Percentiles rank a stretch among this genome's conserved stretches.
These are phyloP conservation scores for Achaetomium macrosporum DNA, from an alignment of 2,329 filamentous ascomycete species.

Conservation along the genomic window DNA sequence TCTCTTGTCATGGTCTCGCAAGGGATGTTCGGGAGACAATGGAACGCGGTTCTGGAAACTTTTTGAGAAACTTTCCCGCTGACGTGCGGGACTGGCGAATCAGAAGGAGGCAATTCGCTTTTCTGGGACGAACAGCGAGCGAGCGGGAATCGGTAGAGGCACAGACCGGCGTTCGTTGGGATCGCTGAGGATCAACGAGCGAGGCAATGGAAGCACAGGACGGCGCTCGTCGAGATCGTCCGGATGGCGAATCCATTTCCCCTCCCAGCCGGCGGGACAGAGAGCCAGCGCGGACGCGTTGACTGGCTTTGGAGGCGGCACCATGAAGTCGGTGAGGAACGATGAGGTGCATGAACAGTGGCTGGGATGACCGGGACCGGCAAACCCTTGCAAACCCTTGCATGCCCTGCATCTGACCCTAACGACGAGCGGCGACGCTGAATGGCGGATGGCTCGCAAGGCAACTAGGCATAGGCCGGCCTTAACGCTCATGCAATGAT, in stretches of 20 bases:
- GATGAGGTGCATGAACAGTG: conserved; percentile 43
- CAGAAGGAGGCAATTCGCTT: conserved; percentile 24
- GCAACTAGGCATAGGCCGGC: conserved; percentile 38
- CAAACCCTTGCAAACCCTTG: conserved; percentile 29
- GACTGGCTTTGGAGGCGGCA: conserved; percentile 28
- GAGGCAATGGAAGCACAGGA: conserved; percentile 1
- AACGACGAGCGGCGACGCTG: conserved; percentile 26
- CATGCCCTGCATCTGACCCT: conserved; percentile 29
- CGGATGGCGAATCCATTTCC: conserved; percentile 8
- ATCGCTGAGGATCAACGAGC: background rate
- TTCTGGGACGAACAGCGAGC: conserved; percentile 21
- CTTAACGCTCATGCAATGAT: conserved; percentile 62
- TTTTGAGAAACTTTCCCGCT: conserved; percentile 17
- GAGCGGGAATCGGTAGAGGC: conserved; percentile 18
- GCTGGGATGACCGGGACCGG: conserved; percentile 19
- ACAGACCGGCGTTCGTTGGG: conserved; percentile 19
- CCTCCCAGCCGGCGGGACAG: conserved; percentile 1
- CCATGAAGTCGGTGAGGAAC: conserved; percentile 41
- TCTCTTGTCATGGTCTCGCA: conserved; percentile 17
- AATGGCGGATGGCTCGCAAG: conserved; percentile 33
- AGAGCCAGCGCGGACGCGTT: conserved; percentile 10
- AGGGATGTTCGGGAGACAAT: conserved; percentile 5
- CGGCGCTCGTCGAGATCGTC: background rate
- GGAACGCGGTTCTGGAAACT: conserved; percentile 16
- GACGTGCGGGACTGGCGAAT: conserved; percentile 23